Conservation (phyloP, 78 protist genomes). For the Polysphondylium violaceum region DNA sequence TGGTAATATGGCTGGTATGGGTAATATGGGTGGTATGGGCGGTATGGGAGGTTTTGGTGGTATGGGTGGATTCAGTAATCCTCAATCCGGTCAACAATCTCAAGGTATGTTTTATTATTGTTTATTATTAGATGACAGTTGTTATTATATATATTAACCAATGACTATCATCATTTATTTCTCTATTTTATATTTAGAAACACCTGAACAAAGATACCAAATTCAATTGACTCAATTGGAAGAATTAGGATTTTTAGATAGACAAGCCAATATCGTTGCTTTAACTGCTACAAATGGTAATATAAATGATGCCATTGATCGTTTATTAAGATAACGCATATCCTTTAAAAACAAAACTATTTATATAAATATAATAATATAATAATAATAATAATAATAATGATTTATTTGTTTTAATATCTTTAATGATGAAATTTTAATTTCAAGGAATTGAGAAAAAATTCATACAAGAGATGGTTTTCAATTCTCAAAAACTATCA, state of each 20-base stretch:
- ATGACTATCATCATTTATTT: not conserved
- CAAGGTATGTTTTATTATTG: not conserved
- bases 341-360: too few relatives aligned
- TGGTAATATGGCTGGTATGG: slow-evolving; percentile 56
- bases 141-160: not conserved
- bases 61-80: slow-evolving; percentile 5
- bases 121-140: not conserved
- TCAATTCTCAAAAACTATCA: too few relatives aligned
- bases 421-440: too few relatives aligned
- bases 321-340: slow-evolving; percentile 70
- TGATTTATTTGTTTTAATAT: too few relatives aligned
- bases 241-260: slow-evolving; percentile 91
- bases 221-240: slow-evolving; percentile 81
- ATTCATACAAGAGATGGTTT: too few relatives aligned
- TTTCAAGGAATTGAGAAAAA: too few relatives aligned
- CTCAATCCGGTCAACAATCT: not conserved
- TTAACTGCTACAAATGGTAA: slow-evolving; percentile 71
- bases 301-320: slow-evolving; percentile 83
- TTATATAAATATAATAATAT: too few relatives aligned
- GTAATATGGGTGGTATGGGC: slow-evolving; percentile 18
- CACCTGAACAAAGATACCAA: slow-evolving; percentile 74
- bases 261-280: slow-evolving; percentile 82
- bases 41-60: slow-evolving; percentile 73
- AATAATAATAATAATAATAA: too few relatives aligned
- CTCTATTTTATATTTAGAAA: too few relatives aligned